Conservation (phyloP, 1,284 basidiomycete species). For the Stereum hirsutum region DNA sequence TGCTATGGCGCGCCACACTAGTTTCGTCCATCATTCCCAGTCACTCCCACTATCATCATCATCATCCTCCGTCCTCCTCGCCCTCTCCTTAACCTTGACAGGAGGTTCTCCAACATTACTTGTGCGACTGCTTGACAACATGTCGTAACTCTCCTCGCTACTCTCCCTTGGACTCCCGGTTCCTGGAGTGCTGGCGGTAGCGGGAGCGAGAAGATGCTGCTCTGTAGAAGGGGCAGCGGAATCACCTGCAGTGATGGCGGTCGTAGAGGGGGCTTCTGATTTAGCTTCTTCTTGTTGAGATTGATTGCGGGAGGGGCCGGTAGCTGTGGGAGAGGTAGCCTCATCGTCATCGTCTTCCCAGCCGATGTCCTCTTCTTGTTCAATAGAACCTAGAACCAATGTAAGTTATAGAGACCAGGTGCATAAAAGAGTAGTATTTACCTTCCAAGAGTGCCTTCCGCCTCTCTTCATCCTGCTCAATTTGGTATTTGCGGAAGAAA, state of each 20-base stretch:
- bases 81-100: conserved; percentile 3
- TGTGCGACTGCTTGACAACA: conserved; percentile 43
- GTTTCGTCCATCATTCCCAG: conserved; percentile 70
- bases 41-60: conserved; percentile 42
- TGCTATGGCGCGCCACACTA: too few species aligned
- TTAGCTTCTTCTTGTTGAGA: conserved; percentile 1
- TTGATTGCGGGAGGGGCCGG: conserved; percentile 4
- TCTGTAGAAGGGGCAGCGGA: conserved; percentile 10
- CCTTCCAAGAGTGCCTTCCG: conserved; percentile 77
- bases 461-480: conserved; percentile 74
- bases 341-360: conserved; percentile 77
- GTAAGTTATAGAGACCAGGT: conserved; percentile 1
- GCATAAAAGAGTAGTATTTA: conserved; percentile 20
- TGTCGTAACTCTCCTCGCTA: conserved; percentile 67
- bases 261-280: neutral
- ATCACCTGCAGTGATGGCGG: neutral
- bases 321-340: conserved; percentile 23
- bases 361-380: conserved; percentile 69
- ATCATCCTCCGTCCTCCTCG: conserved; percentile 20
- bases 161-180: conserved; percentile 45
- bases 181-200: conserved; percentile 27
- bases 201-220: conserved; percentile 22
- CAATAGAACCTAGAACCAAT: conserved; percentile 32
- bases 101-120: conserved; percentile 11
- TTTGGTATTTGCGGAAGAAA: conserved; percentile 86